phyloP scores from a whole-genome alignment of 2,329 filamentous ascomycete genomes.

The Aspergillus flavus region DNA sequence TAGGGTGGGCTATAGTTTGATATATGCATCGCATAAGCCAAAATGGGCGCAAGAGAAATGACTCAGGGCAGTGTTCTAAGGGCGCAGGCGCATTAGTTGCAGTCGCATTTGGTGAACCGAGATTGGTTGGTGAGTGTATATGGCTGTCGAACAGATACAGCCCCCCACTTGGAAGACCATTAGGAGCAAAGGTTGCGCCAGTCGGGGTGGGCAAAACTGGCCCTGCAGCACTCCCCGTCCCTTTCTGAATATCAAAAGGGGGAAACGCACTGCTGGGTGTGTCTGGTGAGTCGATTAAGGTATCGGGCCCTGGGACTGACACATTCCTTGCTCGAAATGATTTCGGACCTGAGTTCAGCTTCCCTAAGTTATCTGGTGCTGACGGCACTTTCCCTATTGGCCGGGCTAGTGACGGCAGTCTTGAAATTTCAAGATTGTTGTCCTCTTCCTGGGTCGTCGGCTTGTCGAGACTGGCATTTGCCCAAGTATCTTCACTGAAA shows the following conservation, averaged over 20 bases:
- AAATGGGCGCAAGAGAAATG: slow-evolving; percentile 87
- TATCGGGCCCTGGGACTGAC: slow-evolving; percentile 63
- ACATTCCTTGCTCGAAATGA: slow-evolving; percentile 75
- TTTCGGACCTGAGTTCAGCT: slow-evolving; percentile 71
- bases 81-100: slow-evolving; percentile 69
- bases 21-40: slow-evolving; percentile 97
- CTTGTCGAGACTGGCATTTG: slow-evolving; percentile 46
- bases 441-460: slow-evolving; percentile 49
- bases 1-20: slow-evolving; percentile 86
- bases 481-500: slow-evolving; percentile 41
- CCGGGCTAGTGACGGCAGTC: slow-evolving; percentile 38
- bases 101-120: slow-evolving; percentile 67
- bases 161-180: slow-evolving; percentile 64
- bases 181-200: slow-evolving; percentile 59
- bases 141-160: slow-evolving; percentile 82
- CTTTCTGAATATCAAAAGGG: slow-evolving; percentile 48
- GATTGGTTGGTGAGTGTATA: slow-evolving; percentile 67
- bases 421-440: slow-evolving; percentile 30
- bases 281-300: slow-evolving; percentile 68
- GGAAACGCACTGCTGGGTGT: slow-evolving; percentile 74
- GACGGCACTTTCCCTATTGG: slow-evolving; percentile 43
- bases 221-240: slow-evolving; percentile 54
- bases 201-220: slow-evolving; percentile 70
- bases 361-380: slow-evolving; percentile 54
- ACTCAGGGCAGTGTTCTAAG: slow-evolving; percentile 88